phyloP scores from a whole-genome alignment of 345 rosid genomes.

The Psidium friedrichsthalianum region DNA sequence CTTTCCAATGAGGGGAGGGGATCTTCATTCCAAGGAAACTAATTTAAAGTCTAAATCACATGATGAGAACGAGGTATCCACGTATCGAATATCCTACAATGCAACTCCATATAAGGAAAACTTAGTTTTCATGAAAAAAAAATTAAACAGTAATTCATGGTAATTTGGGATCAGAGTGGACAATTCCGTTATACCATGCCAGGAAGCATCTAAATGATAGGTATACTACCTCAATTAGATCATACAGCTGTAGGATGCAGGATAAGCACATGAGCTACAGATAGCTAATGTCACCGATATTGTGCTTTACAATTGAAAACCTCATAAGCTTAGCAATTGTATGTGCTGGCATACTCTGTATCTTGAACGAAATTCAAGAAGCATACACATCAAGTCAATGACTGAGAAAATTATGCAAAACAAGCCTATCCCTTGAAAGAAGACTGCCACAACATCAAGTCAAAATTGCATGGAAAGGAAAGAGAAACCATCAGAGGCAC shows the following conservation, averaged over 20 bases:
- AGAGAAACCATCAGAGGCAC: constrained; percentile 1
- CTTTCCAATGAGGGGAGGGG: not conserved
- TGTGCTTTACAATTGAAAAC: not conserved
- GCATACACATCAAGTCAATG: not conserved
- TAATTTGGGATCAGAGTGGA: not conserved
- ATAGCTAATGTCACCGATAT: not conserved
- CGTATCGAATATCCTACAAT: not conserved
- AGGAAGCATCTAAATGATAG: not conserved
- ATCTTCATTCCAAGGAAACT: not conserved
- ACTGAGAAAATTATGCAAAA: not conserved
- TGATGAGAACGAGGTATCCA: not conserved
- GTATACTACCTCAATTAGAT: not conserved
- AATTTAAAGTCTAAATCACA: not conserved
- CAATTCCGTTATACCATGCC: not conserved
- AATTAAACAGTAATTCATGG: not conserved
- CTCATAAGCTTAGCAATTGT: not conserved
- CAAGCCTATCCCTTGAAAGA: not conserved
- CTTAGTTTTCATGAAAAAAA: not conserved
- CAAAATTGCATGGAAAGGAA: not conserved
- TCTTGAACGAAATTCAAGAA: not conserved
- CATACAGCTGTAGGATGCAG: not conserved
- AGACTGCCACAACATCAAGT: not conserved
- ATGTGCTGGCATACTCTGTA: not conserved
- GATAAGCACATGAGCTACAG: not conserved
- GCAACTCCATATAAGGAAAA: not conserved